Conservation (phyloP, 1,284 basidiomycete species). For the Ustilago bromivora region DNA sequence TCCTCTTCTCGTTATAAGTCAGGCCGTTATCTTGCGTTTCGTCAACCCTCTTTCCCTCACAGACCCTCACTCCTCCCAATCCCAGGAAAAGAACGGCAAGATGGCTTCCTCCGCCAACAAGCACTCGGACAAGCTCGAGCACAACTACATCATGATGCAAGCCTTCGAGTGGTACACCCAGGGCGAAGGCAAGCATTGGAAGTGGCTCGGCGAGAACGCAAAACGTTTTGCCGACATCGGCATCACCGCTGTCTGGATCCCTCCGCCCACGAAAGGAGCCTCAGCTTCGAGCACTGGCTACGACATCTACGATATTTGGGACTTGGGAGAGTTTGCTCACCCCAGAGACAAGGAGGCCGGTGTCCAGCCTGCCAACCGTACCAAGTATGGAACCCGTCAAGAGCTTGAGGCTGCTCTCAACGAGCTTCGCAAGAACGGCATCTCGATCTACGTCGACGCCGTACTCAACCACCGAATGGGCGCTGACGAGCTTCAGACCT, state of each 20-base stretch:
- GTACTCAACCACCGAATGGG: slow-evolving; percentile 76
- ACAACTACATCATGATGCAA: slow-evolving; percentile 59
- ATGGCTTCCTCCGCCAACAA: slow-evolving; percentile 57
- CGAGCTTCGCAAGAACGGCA: slow-evolving; percentile 70
- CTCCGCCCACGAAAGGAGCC: slow-evolving; percentile 70
- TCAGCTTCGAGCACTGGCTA: slow-evolving; percentile 71
- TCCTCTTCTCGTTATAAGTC: background rate
- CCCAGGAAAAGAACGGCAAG: slow-evolving; percentile 9
- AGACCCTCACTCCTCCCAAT: background rate
- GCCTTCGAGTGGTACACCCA: slow-evolving; percentile 70
- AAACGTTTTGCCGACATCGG: slow-evolving; percentile 81
- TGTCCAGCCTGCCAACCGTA: slow-evolving; percentile 71
- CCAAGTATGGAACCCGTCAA: slow-evolving; percentile 91
- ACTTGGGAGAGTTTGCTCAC: slow-evolving; percentile 81
- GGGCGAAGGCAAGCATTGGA: slow-evolving; percentile 78
- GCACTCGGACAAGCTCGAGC: slow-evolving; percentile 51
- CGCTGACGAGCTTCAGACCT: slow-evolving; percentile 82
- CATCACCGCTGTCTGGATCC: slow-evolving; percentile 81
- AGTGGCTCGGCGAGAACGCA: slow-evolving; percentile 80
- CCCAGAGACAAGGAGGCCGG: slow-evolving; percentile 79
- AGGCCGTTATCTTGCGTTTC: background rate
- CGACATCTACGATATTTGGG: slow-evolving; percentile 67
- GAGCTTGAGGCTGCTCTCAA: slow-evolving; percentile 80
- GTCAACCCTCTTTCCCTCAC: background rate
- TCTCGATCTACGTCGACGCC: slow-evolving; percentile 71